Evolutionary conservation across 768 basidiomycete species (phyloP).

Genomic region (Boletus edulis): DNA sequence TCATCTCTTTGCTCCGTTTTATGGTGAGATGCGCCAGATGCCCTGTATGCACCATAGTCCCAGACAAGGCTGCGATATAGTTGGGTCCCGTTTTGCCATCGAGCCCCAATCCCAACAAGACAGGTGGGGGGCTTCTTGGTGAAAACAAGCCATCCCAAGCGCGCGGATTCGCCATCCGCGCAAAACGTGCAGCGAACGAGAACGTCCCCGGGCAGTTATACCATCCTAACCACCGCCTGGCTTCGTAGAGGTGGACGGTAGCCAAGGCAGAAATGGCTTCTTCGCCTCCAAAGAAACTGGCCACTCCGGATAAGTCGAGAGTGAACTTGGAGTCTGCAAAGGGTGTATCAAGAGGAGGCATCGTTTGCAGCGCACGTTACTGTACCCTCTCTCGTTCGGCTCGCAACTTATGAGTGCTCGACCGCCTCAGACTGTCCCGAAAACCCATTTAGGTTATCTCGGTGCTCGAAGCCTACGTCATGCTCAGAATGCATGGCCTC

Average conservation of each 20-base stretch:
- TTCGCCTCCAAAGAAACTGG: conserved; percentile 36
- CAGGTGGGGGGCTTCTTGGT: conserved; percentile 12
- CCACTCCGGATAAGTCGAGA: conserved; percentile 30
- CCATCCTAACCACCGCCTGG: conserved; percentile 35
- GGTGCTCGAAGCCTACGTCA: background rate
- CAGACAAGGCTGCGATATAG: conserved; percentile 26
- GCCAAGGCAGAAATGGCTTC: conserved; percentile 36
- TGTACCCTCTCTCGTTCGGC: background rate
- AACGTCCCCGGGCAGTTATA: conserved; percentile 37
- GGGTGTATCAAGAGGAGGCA: conserved; percentile 21
- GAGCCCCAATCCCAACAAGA: conserved; percentile 27
- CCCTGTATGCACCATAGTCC: conserved; percentile 20
- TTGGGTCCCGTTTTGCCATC: conserved; percentile 29
- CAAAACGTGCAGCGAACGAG: conserved; percentile 30
- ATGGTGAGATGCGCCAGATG: conserved; percentile 24
- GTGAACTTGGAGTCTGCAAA: conserved; percentile 13
- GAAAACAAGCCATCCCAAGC: conserved; percentile 28
- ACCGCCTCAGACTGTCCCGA: background rate
- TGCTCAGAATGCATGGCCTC: background rate
- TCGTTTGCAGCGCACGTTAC: background rate
- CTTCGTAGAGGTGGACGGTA: conserved; percentile 32
- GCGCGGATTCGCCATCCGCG: conserved; percentile 24
- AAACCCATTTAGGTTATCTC: conserved; percentile 3
- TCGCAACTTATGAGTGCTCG: background rate
- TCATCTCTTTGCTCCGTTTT: conserved; percentile 7